phyloP scores from a whole-genome alignment of 176 grass and related monocot genomes.

The Musa acuminata region DNA sequence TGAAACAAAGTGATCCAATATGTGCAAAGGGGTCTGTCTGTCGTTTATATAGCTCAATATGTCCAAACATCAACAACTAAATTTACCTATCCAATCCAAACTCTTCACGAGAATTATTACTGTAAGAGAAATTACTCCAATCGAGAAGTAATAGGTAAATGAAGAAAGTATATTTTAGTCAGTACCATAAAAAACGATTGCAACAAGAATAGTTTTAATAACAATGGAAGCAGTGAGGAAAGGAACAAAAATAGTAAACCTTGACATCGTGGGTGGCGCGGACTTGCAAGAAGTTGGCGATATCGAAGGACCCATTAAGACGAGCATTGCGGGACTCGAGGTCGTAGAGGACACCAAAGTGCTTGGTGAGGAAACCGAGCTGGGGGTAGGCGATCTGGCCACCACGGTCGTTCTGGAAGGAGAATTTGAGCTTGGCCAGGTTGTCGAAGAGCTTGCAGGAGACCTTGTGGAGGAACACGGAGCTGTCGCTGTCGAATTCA shows the following conservation, averaged over 20 bases:
- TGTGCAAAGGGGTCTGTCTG: too few species aligned
- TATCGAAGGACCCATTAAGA: slow-evolving; percentile 42
- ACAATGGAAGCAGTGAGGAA: not conserved
- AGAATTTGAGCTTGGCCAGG: slow-evolving; percentile 81
- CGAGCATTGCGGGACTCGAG: slow-evolving; percentile 58
- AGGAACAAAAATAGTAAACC: slow-evolving; percentile 14
- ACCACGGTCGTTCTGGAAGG: slow-evolving; percentile 64
- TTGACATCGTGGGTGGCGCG: slow-evolving; percentile 68
- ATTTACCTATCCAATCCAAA: not conserved
- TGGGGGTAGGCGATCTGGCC: slow-evolving; percentile 34
- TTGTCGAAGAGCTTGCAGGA: slow-evolving; percentile 77
- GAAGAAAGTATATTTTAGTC: not conserved
- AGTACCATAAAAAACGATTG: not conserved
- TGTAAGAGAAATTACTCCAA: not conserved
- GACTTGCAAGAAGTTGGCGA: slow-evolving; percentile 47
- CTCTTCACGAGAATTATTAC: not conserved
- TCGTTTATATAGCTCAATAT: too few species aligned
- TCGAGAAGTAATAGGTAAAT: not conserved
- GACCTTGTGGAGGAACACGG: slow-evolving; percentile 67
- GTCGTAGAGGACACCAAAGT: slow-evolving; percentile 63
- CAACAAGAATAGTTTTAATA: not conserved
- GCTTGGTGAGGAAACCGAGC: slow-evolving; percentile 49
- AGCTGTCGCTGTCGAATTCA: slow-evolving; percentile 73
- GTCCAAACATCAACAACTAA: too few species aligned
- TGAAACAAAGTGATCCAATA: too few species aligned